Percentiles rank a stretch among this genome's conserved stretches.
phyloP scores from a whole-genome alignment of 2,329 filamentous ascomycete species.

The Leptographium galeiforme region DNA sequence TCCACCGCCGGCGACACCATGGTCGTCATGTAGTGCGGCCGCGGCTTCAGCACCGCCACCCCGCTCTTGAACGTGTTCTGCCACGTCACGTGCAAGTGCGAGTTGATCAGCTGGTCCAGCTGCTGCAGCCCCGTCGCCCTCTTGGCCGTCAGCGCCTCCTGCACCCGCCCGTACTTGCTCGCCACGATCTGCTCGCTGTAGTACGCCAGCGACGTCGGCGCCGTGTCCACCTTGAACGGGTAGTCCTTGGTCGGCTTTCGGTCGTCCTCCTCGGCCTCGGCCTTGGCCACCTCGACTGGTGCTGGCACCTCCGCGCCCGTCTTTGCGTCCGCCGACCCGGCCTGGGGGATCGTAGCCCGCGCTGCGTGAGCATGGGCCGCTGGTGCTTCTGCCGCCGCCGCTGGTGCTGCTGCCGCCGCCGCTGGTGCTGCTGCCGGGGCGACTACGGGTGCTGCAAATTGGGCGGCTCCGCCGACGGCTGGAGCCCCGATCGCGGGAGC shows the following conservation, averaged over 20 bases:
- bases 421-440: background rate
- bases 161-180: slow-evolving; percentile 53
- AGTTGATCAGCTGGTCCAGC: slow-evolving; percentile 65
- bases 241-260: slow-evolving; percentile 22
- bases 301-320: background rate
- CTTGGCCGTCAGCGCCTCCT: slow-evolving; percentile 43
- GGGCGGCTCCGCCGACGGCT: background rate
- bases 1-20: slow-evolving; percentile 57
- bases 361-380: background rate
- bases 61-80: slow-evolving; percentile 66
- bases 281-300: background rate
- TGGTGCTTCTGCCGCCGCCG: background rate
- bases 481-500: background rate
- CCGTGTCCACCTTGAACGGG: slow-evolving; percentile 50
- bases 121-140: slow-evolving; percentile 47
- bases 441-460: background rate
- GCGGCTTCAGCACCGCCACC: slow-evolving; percentile 69
- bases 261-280: slow-evolving; percentile 4
- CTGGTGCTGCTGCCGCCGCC: background rate
- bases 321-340: too few species aligned
- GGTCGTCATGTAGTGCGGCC: slow-evolving; percentile 59
- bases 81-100: slow-evolving; percentile 76
- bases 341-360: background rate
- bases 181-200: slow-evolving; percentile 55
- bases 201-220: slow-evolving; percentile 58